These are phyloP conservation scores for Pseudogymnoascus sp. DNA, from an alignment of 2,329 filamentous ascomycete species.

Conservation along the genomic window DNA sequence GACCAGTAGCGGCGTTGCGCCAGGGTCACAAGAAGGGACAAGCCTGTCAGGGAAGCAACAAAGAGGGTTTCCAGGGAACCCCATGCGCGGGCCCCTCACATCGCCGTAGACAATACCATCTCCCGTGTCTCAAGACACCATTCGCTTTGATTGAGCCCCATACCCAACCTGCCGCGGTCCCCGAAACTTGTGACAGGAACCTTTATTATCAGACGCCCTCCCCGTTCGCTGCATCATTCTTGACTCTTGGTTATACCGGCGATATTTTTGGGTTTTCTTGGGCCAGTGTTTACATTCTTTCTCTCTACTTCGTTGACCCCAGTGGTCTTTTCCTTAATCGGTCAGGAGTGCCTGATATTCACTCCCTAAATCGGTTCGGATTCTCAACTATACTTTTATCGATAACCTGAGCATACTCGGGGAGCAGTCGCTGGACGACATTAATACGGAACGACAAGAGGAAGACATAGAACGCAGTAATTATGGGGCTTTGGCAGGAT, in stretches of 20 bases:
- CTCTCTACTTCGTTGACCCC: constrained; percentile 10
- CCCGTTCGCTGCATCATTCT: not conserved
- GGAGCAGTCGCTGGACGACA: constrained; percentile 24
- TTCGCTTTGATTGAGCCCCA: not conserved
- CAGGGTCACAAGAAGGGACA: not conserved
- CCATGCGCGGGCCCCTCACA: not conserved
- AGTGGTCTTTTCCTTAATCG: constrained; percentile 10
- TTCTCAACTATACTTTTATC: constrained; percentile 15
- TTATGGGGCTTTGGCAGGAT: constrained; percentile 19
- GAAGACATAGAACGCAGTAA: constrained; percentile 14
- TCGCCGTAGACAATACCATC: not conserved
- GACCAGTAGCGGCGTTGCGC: not conserved
- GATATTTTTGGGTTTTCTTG: constrained; percentile 3
- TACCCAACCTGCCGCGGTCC: not conserved
- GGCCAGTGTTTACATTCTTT: constrained; percentile 3
- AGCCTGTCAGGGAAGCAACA: not conserved
- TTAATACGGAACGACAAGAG: constrained; percentile 12
- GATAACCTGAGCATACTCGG: constrained; percentile 10
- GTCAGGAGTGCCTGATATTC: not conserved
- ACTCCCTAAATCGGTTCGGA: not conserved
- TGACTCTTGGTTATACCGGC: constrained; percentile 1
- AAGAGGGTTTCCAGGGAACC: constrained; percentile 2
- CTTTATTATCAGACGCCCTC: constrained; percentile 1
- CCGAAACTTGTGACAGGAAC: constrained; percentile 1
- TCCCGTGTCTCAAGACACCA: not conserved